Conservation (phyloP, 345 rosid species). For the Turnera subulata region DNA sequence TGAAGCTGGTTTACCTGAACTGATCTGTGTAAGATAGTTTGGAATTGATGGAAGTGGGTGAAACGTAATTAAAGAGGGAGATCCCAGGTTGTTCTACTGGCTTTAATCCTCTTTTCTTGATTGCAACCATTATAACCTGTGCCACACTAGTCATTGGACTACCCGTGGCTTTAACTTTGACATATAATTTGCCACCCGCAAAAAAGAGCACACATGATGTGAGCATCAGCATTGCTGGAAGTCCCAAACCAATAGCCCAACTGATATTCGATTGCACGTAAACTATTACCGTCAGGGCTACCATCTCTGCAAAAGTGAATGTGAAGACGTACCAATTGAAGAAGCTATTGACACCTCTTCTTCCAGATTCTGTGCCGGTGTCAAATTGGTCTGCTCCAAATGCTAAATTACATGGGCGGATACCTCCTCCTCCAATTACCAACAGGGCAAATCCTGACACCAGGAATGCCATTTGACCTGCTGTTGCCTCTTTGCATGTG, state of each 20-base stretch:
- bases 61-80: constrained; percentile 34
- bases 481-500: constrained; percentile 13
- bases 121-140: constrained; percentile 17
- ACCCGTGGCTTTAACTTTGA: constrained; percentile 22
- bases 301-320: constrained; percentile 18
- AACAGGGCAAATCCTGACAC: constrained; percentile 5
- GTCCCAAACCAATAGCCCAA: constrained; percentile 24
- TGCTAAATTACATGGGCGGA: constrained; percentile 19
- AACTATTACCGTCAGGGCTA: constrained; percentile 12
- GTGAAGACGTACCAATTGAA: constrained; percentile 30
- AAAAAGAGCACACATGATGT: constrained; percentile 15
- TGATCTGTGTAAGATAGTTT: constrained; percentile 44
- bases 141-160: constrained; percentile 18
- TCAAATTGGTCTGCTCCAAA: constrained; percentile 22
- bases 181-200: constrained; percentile 18
- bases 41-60: constrained; percentile 36
- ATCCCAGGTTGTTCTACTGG: constrained; percentile 26
- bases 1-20: constrained; percentile 32
- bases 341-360: constrained; percentile 13
- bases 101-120: constrained; percentile 22
- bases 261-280: constrained; percentile 22
- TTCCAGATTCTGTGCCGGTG: constrained; percentile 5
- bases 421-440: constrained; percentile 20
- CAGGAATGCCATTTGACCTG: constrained; percentile 19
- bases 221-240: constrained; percentile 21